Conservation (phyloP, 371 early-diverging fungal genomes). For the Phascolomyces articulosus region DNA sequence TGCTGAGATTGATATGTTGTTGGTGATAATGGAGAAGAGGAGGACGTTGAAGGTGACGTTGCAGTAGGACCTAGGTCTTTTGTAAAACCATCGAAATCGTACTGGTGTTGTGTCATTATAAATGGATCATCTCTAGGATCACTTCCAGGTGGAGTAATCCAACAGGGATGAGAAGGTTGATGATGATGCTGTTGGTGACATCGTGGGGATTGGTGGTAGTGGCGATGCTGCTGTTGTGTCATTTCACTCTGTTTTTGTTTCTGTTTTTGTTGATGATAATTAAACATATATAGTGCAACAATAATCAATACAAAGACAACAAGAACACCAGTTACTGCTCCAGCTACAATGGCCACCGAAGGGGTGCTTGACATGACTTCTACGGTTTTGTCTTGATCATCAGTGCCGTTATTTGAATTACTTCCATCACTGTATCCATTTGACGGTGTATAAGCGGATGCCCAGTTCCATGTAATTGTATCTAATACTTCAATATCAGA, state of each 20-base stretch:
- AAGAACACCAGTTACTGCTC: conserved; percentile 41
- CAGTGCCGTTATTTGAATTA: conserved; percentile 6
- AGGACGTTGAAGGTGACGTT: no score
- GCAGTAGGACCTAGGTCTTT: no score
- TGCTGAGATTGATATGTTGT: not conserved
- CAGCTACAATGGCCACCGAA: conserved; percentile 42
- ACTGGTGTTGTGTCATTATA: no score
- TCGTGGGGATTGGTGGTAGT: not conserved
- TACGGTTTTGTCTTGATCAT: not conserved
- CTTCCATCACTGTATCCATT: conserved; percentile 5
- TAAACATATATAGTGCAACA: conserved; percentile 34
- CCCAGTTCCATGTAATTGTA: conserved; percentile 49
- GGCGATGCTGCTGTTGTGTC: not conserved
- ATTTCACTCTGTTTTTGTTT: conserved; percentile 3
- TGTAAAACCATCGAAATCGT: no score
- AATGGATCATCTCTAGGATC: no score
- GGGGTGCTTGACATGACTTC: conserved; percentile 20
- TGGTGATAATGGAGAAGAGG: not conserved
- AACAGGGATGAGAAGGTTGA: no score
- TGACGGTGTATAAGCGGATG: conserved; percentile 37
- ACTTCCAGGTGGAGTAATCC: no score
- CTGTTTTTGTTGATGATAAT: conserved; percentile 23
- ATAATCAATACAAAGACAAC: conserved; percentile 38
- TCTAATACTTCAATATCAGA: conserved; percentile 49
- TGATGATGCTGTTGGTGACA: not conserved